These are phyloP conservation scores for Syzygium aromaticum DNA, from an alignment of 345 rosid species.

Conservation along the genomic window DNA sequence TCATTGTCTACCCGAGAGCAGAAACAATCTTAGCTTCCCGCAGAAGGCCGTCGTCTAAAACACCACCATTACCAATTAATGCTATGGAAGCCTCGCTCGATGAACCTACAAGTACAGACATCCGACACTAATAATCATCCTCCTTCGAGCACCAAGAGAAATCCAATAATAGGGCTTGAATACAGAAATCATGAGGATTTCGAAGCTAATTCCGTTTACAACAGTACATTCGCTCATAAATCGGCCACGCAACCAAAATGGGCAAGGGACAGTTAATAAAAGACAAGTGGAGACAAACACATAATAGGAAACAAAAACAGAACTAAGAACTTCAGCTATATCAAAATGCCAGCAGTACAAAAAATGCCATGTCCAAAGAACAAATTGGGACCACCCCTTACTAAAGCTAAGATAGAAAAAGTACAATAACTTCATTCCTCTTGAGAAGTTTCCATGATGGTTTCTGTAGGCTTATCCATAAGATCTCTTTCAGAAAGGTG, in stretches of 20 bases:
- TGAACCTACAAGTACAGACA: background rate
- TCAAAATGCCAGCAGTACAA: background rate
- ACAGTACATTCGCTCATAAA: background rate
- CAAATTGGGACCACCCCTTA: background rate
- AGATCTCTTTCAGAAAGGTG: background rate
- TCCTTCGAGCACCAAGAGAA: background rate
- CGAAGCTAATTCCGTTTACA: background rate
- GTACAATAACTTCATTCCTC: background rate
- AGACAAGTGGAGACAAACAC: background rate
- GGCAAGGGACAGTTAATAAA: background rate
- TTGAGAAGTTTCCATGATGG: background rate
- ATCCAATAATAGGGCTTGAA: background rate
- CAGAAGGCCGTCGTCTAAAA: background rate
- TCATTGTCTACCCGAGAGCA: background rate
- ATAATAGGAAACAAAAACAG: background rate
- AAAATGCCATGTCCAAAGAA: background rate
- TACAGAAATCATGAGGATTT: background rate
- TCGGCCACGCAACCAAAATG: background rate
- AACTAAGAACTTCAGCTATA: background rate
- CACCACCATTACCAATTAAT: background rate
- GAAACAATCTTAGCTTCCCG: background rate
- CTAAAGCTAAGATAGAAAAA: background rate
- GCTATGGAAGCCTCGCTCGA: background rate
- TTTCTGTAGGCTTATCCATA: background rate
- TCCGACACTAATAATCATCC: background rate